Evolutionary conservation across 2,329 filamentous ascomycete genomes (phyloP), one percentile per base, ranked within the genome.

Genomic region (Hypomyces perniciosus): DNA sequence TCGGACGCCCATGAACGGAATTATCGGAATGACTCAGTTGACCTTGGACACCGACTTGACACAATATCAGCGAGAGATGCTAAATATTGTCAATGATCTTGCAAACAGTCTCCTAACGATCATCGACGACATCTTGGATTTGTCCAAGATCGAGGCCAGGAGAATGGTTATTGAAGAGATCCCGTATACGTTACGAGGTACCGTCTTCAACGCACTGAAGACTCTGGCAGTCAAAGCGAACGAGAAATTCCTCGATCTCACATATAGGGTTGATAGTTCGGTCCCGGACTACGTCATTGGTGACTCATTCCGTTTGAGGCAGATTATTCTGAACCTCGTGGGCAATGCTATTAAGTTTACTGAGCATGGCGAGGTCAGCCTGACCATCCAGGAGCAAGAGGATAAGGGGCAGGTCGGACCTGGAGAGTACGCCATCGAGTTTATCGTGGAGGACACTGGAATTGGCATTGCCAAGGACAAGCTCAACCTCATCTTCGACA

Each of bases 331-430:
- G 51, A 99, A 99, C 70, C 76, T 99, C 51, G 92, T 97, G 48
- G 93, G 93, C 64, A 99, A 99, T 63, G 92, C 93, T 50, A 96
- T 99, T 77, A 99, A 99, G 67, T 99, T 99, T 68, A 97, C 93
- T 3, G 92, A 97, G 69, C 86, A 95, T 62, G 93, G 93, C 55
- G 90, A 96, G 68, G 93, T 99, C 61, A 95, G 91, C 68, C 82
- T 97, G 48, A 90, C 87, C n/a, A 96, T 97, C 60, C 84, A 85
- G 59, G 77, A 81, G 63, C 74, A 62, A 77, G 84, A 70, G 76
- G 60, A 88, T 30, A 76, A 81, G 55, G 78, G 84, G 44, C 79
- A 84, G 44, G 77, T 83, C 39, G 78, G 77, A 9, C 75, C 78
- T 8, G 85, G 87, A 59, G 88, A 96, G 68, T 96, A 95, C 61